These are phyloP conservation scores for Colletotrichum eleusines DNA, from an alignment of 2,329 filamentous ascomycete species.

Conservation along the genomic window DNA sequence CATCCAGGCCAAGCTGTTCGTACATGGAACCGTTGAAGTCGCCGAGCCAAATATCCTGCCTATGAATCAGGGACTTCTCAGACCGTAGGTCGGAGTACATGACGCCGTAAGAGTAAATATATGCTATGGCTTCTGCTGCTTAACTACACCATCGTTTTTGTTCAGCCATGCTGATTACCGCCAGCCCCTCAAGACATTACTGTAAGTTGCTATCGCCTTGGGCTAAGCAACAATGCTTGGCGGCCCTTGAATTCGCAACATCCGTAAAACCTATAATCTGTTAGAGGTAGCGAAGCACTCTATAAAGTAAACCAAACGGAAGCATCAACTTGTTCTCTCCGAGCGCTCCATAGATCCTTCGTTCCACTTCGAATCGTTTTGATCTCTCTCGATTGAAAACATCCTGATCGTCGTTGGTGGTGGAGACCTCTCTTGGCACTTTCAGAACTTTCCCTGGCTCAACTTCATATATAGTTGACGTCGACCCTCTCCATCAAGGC, in stretches of 20 bases:
- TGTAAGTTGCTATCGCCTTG: background rate
- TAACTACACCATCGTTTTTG: background rate
- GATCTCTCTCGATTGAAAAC: background rate
- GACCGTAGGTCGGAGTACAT: background rate
- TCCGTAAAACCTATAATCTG: background rate
- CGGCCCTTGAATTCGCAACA: background rate
- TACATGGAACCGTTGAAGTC: too few species aligned
- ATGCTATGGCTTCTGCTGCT: background rate
- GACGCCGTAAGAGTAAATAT: background rate
- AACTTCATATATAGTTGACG: background rate
- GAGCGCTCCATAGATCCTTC: background rate
- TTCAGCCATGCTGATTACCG: background rate
- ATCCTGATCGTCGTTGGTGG: background rate
- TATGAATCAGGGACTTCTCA: background rate
- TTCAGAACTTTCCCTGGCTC: background rate
- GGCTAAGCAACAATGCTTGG: background rate
- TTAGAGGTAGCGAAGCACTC: background rate
- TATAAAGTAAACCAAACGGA: background rate
- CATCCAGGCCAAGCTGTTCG: too few species aligned
- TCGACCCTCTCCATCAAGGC: background rate
- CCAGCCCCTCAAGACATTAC: too few species aligned
- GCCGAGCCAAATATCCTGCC: too few species aligned
- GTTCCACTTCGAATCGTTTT: background rate
- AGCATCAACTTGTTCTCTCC: background rate
- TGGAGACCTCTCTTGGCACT: background rate